Percentiles rank a stretch among this genome's conserved stretches.
Conservation (phyloP, 805 yeast species). For the Pachysolen tannophilus region DNA sequence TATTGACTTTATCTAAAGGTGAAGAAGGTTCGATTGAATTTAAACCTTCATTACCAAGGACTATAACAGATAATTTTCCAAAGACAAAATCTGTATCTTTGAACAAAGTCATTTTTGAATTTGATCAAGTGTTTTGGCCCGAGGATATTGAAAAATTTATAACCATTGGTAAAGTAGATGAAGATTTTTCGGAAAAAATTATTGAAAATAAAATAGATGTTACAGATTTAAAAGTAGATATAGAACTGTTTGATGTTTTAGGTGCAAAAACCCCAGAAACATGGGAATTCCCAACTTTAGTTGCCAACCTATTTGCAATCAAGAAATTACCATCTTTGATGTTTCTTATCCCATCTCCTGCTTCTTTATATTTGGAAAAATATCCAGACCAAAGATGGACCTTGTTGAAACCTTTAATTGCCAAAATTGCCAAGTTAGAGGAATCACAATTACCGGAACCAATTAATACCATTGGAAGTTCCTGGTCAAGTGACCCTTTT, state of each 20-base stretch:
- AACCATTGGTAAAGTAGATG: conserved; percentile 22
- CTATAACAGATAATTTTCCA: conserved; percentile 19
- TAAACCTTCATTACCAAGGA: conserved; percentile 29
- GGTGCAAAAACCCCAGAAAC: conserved; percentile 14
- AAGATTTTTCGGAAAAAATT: conserved; percentile 11
- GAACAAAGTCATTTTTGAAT: conserved; percentile 41
- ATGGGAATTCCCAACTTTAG: conserved; percentile 21
- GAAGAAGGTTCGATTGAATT: conserved; percentile 25
- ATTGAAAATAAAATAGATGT: conserved; percentile 8
- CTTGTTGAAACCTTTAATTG: conserved; percentile 34
- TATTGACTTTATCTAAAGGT: conserved; percentile 26
- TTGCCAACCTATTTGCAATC: conserved; percentile 20
- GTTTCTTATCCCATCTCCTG: conserved; percentile 41
- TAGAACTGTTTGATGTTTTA: conserved; percentile 12
- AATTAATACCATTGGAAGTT: conserved; percentile 21
- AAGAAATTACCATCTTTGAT: conserved; percentile 30
- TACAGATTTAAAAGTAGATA: conserved; percentile 1
- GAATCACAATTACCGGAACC: conserved; percentile 19
- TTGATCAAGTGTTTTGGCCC: conserved; percentile 40
- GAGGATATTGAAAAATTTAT: conserved; percentile 21
- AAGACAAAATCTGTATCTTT: conserved; percentile 31
- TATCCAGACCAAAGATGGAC: conserved; percentile 33
- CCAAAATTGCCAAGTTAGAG: conserved; percentile 18
- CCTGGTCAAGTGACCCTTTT: conserved; percentile 46
- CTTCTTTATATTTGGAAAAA: conserved; percentile 39